Evolutionary conservation across 2,329 filamentous ascomycete species (phyloP).

Genomic region (Clonostachys rhizophaga): DNA sequence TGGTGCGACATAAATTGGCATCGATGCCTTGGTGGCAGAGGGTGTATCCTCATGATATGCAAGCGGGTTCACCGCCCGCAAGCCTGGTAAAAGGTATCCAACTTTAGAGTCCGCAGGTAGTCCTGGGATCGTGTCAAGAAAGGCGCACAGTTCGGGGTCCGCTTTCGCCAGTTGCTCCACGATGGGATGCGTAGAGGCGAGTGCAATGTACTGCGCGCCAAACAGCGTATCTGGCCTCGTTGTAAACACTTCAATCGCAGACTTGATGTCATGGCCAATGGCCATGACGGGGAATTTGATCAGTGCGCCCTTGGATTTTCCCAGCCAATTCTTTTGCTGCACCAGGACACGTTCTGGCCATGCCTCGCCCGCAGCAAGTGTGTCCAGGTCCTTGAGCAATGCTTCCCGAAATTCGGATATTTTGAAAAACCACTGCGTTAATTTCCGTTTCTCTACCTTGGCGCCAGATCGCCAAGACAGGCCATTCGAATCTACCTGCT

Average conservation of each 20-base stretch:
- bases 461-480: slow-evolving; percentile 85
- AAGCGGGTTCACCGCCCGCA: slow-evolving; percentile 64
- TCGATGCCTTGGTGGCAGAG: slow-evolving; percentile 43
- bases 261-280: slow-evolving; percentile 28
- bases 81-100: slow-evolving; percentile 61
- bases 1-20: slow-evolving; percentile 77
- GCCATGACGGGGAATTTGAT: slow-evolving; percentile 64
- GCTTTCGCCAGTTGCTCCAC: slow-evolving; percentile 55
- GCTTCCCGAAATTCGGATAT: slow-evolving; percentile 76
- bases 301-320: slow-evolving; percentile 68
- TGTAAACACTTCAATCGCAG: slow-evolving; percentile 70
- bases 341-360: slow-evolving; percentile 82
- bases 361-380: slow-evolving; percentile 53
- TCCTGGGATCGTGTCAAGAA: slow-evolving; percentile 59
- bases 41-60: slow-evolving; percentile 46
- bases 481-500: slow-evolving; percentile 85
- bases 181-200: slow-evolving; percentile 69
- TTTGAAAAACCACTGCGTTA: slow-evolving; percentile 88
- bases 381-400: slow-evolving; percentile 66
- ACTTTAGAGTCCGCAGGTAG: slow-evolving; percentile 52
- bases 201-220: slow-evolving; percentile 78
- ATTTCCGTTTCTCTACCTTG: slow-evolving; percentile 70
- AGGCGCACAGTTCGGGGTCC: slow-evolving; percentile 60
- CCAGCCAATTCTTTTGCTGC: slow-evolving; percentile 88
- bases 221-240: slow-evolving; percentile 84